phyloP scores from a whole-genome alignment of 139 green algal species.

The Coelastrella sp. region DNA sequence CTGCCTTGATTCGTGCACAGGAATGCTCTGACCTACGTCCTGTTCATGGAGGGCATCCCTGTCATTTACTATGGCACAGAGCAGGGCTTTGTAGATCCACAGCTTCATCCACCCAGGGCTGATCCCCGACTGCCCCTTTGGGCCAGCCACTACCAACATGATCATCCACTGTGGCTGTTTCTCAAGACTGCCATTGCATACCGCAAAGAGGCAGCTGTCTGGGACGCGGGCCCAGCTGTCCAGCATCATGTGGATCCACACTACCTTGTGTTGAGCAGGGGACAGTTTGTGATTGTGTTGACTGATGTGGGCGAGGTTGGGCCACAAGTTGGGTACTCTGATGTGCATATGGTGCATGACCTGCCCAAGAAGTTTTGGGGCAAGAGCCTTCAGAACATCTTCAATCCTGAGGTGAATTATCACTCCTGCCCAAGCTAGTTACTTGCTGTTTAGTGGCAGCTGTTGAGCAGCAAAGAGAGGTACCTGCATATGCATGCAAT shows the following conservation, averaged over 20 bases:
- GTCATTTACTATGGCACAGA: constrained; percentile 58
- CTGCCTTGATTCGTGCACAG: not conserved
- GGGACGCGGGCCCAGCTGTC: not conserved
- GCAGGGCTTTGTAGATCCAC: not conserved
- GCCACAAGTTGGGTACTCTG: not conserved
- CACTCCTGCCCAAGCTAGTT: not conserved
- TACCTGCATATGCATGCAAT: not conserved
- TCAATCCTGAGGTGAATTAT: not conserved
- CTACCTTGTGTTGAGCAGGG: not conserved
- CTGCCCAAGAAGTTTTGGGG: not conserved
- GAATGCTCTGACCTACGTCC: not conserved
- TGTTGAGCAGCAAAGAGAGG: not conserved
- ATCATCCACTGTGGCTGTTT: constrained; percentile 48
- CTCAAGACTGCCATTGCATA: not conserved
- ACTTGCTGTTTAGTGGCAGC: not conserved
- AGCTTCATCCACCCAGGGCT: not conserved
- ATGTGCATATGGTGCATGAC: not conserved
- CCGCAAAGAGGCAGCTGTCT: not conserved
- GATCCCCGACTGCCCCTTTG: not conserved
- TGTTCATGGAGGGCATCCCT: constrained; percentile 48
- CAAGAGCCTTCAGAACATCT: constrained; percentile 1
- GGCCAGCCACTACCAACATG: not conserved
- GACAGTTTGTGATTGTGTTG: constrained; percentile 20
- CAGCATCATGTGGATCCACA: not conserved
- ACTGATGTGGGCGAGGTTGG: not conserved